Conservation (phyloP, 106 monocot species). For the Alisma plantagoaquatica region DNA sequence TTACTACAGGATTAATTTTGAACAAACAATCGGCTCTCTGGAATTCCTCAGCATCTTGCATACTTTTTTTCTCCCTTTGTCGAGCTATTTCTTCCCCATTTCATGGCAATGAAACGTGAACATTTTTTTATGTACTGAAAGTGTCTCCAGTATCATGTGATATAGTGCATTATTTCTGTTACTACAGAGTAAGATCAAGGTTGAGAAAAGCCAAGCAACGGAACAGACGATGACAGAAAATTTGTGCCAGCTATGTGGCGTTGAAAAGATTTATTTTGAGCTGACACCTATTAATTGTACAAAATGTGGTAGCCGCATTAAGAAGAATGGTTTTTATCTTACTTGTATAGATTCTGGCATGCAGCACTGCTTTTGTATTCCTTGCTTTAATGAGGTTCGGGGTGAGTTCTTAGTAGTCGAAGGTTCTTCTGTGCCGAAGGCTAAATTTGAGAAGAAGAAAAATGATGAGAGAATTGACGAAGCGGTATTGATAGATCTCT, state of each 20-base stretch:
- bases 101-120: neutral
- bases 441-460: slow-evolving; percentile 73
- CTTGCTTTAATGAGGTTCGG: slow-evolving; percentile 66
- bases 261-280: slow-evolving; percentile 77
- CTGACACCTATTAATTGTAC: slow-evolving; percentile 87
- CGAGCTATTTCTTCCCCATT: neutral
- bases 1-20: neutral
- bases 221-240: slow-evolving; percentile 67
- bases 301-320: slow-evolving; percentile 82
- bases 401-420: slow-evolving; percentile 68
- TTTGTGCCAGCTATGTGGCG: slow-evolving; percentile 76
- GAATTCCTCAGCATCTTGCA: no score
- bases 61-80: no score
- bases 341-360: slow-evolving; percentile 58
- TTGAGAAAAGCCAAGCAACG: slow-evolving; percentile 81
- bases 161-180: slow-evolving; percentile 5
- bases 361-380: slow-evolving; percentile 64
- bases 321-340: slow-evolving; percentile 70
- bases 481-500: slow-evolving; percentile 30
- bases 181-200: slow-evolving; percentile 69
- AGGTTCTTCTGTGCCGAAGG: slow-evolving; percentile 31
- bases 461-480: slow-evolving; percentile 89
- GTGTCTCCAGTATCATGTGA: neutral
- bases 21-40: neutral
- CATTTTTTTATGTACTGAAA: neutral